Percentiles rank a stretch among this genome's conserved stretches.
phyloP scores from a whole-genome alignment of 495 filamentous ascomycete genomes.

The Cryomyces minteri region DNA sequence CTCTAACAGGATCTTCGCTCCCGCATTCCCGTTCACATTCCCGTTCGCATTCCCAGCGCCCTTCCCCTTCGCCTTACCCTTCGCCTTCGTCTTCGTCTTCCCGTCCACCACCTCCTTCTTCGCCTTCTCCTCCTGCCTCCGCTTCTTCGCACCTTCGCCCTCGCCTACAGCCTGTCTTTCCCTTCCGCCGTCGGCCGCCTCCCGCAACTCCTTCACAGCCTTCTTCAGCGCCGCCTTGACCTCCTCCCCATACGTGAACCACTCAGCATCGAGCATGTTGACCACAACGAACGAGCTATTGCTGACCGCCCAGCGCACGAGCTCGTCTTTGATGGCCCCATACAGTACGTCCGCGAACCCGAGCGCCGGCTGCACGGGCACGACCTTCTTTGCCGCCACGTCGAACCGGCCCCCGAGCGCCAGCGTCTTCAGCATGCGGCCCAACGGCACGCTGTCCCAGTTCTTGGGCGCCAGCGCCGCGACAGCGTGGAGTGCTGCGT shows the following conservation, averaged over 20 bases:
- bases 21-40: too few species aligned
- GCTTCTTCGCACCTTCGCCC: slow-evolving; percentile 7
- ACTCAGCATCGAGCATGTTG: slow-evolving; percentile 57
- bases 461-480: slow-evolving; percentile 48
- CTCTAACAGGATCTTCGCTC: slow-evolving; percentile 30
- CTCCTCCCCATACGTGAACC: slow-evolving; percentile 48
- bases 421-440: slow-evolving; percentile 78
- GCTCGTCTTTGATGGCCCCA: slow-evolving; percentile 49
- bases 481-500: slow-evolving; percentile 46
- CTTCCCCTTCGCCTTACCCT: slow-evolving; percentile 11
- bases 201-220: slow-evolving; percentile 30
- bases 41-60: not conserved
- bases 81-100: slow-evolving; percentile 28
- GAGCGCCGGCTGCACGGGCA: slow-evolving; percentile 53
- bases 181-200: slow-evolving; percentile 20
- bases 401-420: slow-evolving; percentile 78
- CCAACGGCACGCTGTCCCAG: slow-evolving; percentile 42
- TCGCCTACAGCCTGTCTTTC: slow-evolving; percentile 22
- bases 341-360: slow-evolving; percentile 66
- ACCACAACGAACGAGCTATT: slow-evolving; percentile 67
- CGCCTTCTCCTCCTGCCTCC: slow-evolving; percentile 12
- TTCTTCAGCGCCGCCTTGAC: slow-evolving; percentile 46
- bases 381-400: slow-evolving; percentile 40
- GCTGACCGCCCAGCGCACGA: slow-evolving; percentile 76
- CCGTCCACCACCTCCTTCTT: slow-evolving; percentile 2